Conservation (phyloP, 129 eudicot genomes). For the Sambucus nigra region DNA sequence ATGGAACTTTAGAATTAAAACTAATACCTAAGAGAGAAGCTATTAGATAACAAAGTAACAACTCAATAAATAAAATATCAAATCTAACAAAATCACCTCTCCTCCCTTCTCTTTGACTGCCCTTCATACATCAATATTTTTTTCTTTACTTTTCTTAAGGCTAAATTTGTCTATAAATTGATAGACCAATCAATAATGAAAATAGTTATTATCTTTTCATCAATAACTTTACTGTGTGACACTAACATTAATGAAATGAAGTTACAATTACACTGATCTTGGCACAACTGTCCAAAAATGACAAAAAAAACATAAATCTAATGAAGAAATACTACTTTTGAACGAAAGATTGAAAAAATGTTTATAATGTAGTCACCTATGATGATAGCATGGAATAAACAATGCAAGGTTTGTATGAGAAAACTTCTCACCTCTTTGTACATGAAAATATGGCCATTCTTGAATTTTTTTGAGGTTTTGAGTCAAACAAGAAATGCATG, state of each 20-base stretch:
- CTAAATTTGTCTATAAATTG: neutral
- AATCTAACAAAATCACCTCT: too few species aligned
- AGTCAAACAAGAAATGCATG: constrained; percentile 34
- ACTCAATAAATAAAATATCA: too few species aligned
- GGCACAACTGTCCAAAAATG: neutral
- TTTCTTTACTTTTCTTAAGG: too few species aligned
- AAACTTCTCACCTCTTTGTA: neutral
- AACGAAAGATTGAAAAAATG: neutral
- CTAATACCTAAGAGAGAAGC: too few species aligned
- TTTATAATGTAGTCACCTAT: neutral
- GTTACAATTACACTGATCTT: neutral
- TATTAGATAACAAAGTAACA: too few species aligned
- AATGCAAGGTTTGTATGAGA: constrained; percentile 1
- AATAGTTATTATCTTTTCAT: neutral
- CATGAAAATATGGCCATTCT: constrained; percentile 3
- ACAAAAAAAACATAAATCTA: neutral
- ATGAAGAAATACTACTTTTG: neutral
- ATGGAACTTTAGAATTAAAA: too few species aligned
- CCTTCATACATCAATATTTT: too few species aligned
- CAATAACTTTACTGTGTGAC: too few species aligned
- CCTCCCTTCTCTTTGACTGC: too few species aligned
- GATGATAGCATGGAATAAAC: neutral
- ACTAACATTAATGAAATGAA: neutral
- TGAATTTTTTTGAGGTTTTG: constrained; percentile 9
- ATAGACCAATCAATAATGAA: neutral